Conservation (phyloP, 805 yeast species). For the Pichia gijzeniarum region DNA sequence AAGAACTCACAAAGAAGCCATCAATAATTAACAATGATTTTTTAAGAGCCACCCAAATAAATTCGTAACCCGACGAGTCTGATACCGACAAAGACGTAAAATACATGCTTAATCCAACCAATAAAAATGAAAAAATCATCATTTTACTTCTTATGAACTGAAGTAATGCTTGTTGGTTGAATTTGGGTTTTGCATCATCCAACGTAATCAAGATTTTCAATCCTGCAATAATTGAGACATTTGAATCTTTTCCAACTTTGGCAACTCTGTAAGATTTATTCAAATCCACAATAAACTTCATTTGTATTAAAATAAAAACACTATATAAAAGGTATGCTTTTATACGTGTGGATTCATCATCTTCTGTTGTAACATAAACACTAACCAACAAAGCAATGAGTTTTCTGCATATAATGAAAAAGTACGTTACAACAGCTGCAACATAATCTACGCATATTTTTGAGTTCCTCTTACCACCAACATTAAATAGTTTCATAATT, state of each 20-base stretch:
- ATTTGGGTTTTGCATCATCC: not conserved
- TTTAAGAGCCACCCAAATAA: not conserved
- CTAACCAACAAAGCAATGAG: constrained; percentile 23
- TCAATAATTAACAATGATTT: constrained; percentile 10
- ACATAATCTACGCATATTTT: constrained; percentile 5
- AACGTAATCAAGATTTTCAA: constrained; percentile 14
- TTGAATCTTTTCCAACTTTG: not conserved
- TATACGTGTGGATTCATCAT: constrained; percentile 23
- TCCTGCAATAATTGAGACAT: constrained; percentile 16
- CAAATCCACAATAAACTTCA: constrained; percentile 20
- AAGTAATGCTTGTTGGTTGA: not conserved
- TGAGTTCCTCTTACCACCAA: not conserved
- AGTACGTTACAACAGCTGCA: constrained; percentile 20
- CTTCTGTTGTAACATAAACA: constrained; percentile 25
- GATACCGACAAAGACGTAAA: not conserved
- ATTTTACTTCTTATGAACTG: not conserved
- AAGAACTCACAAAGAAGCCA: constrained; percentile 6
- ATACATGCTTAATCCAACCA: not conserved
- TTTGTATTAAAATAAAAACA: constrained; percentile 22
- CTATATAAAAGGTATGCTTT: constrained; percentile 25
- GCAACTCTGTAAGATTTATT: constrained; percentile 11
- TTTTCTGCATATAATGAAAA: constrained; percentile 24
- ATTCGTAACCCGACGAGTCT: not conserved
- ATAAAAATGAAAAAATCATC: not conserved
- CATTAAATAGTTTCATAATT: constrained; percentile 3